A percentile compares a stretch with the other conserved stretches of the same genome.
These are phyloP conservation scores for Epichloe elymi DNA, from an alignment of 2,329 filamentous ascomycete genomes.

Conservation along the genomic window DNA sequence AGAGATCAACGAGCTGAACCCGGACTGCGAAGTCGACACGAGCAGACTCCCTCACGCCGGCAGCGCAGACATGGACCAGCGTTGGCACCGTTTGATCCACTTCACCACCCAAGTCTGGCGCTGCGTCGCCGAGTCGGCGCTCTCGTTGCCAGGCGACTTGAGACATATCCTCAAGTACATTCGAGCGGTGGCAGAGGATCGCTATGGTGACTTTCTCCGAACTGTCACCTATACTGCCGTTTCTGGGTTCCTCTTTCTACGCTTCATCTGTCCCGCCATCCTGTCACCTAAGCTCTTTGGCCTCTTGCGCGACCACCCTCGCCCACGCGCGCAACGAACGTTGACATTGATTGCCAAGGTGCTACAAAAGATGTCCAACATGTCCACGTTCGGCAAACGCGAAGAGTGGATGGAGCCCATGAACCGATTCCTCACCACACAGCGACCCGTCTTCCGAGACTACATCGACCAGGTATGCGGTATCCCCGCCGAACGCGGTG, in stretches of 20 bases:
- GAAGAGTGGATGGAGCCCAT: conserved; percentile 99
- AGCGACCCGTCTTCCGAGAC: conserved; percentile 69
- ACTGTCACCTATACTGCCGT: conserved; percentile 89
- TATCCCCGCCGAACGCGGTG: conserved; percentile 59
- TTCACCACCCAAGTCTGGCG: conserved; percentile 79
- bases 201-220: conserved; percentile 83
- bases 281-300: conserved; percentile 91
- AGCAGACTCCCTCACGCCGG: conserved; percentile 48
- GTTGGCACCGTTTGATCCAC: conserved; percentile 66
- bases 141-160: conserved; percentile 66
- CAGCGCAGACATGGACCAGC: conserved; percentile 61
- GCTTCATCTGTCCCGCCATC: conserved; percentile 94
- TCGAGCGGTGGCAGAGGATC: conserved; percentile 80
- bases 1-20: conserved; percentile 82
- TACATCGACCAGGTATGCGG: conserved; percentile 81
- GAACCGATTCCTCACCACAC: conserved; percentile 70
- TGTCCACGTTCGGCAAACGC: conserved; percentile 84
- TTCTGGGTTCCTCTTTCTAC: conserved; percentile 84
- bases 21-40: conserved; percentile 91
- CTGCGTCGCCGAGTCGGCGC: conserved; percentile 62
- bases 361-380: conserved; percentile 78
- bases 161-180: conserved; percentile 83
- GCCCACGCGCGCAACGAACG: conserved; percentile 69
- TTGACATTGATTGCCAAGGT: conserved; percentile 88
- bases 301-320: conserved; percentile 69